Base-by-base conservation (phyloP, 768 basidiomycete species). In the Termitomyces sp. region DNA sequence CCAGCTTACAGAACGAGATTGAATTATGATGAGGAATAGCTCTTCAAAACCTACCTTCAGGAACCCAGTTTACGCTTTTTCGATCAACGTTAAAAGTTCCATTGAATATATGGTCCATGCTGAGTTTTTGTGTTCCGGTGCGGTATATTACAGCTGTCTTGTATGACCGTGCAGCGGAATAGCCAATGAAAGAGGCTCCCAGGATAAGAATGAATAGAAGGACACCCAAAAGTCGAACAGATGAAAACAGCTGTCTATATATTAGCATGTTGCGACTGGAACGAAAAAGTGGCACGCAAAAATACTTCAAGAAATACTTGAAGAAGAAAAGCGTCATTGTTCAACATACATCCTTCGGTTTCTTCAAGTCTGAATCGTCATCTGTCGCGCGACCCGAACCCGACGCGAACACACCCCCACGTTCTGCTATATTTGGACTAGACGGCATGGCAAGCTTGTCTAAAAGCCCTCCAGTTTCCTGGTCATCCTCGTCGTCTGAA, bases 91-190 rank as follows among this genome's bases (percentile, higher is more conserved):
- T 58, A 66, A 98, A 98, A 1, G 95, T 98, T 3, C 92, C 93
- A 66, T 97, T 96, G 74, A 93, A 94, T 50, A 97, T 70, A 67
- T 94, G 88, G 66, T 98, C 92, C 79, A 98, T 84, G 4, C 87
- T 87, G 31, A 98, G 76, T 62, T 82, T 89, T 57, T 75, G 76
- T 37, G 69, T 76, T 1, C 91, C 89, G 28, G 77, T 75, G 5
- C 75, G 64, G 64, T 71, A 74, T 68, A 79, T 79, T 8, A 78
- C 64, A 54, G 78, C 71, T 19, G 86, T 82, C 26, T 78, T 76
- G 73, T 92, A 97, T 2, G 83, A 78, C 50, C 78, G 75, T 0
- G 91, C 94, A 12, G 93, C 87, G 60, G 94, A 78, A 12, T 89
- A 72, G 2, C 93, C 94, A 58, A 97, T 86, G 30, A 84, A 66